These are phyloP conservation scores for Iris macrosiphon DNA, from an alignment of 106 monocot genomes.

Conservation along the genomic window DNA sequence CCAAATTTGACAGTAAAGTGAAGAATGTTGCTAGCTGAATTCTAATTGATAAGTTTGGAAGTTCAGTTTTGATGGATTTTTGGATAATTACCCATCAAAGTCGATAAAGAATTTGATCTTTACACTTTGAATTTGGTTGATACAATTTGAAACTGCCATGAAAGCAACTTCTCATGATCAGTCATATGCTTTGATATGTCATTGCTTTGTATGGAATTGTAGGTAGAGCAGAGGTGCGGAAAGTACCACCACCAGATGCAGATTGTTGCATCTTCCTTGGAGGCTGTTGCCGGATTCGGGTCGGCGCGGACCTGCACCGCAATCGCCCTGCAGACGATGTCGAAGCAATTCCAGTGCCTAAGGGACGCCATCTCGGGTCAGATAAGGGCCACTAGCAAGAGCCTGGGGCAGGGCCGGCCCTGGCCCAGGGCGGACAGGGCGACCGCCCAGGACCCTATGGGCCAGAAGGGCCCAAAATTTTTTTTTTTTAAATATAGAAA, in stretches of 20 bases:
- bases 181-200: no score
- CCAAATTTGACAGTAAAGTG: not conserved
- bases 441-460: no score
- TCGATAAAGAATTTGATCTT: no score
- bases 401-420: no score
- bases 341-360: constrained; percentile 88
- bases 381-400: constrained; percentile 44
- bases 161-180: no score
- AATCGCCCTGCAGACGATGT: constrained; percentile 83
- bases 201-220: not conserved
- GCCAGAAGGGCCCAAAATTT: no score
- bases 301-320: constrained; percentile 82
- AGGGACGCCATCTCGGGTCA: constrained; percentile 73
- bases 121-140: no score
- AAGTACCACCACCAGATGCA: constrained; percentile 91
- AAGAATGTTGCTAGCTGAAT: not conserved
- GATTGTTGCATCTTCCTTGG: constrained; percentile 63
- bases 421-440: no score
- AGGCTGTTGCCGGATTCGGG: constrained; percentile 50
- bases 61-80: no score
- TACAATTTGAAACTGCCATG: no score
- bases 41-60: not conserved
- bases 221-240: constrained; percentile 91
- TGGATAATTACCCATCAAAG: no score
- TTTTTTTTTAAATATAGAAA: no score